These are phyloP conservation scores for Mycena vulgaris DNA, from an alignment of 768 basidiomycete species.

Conservation along the genomic window DNA sequence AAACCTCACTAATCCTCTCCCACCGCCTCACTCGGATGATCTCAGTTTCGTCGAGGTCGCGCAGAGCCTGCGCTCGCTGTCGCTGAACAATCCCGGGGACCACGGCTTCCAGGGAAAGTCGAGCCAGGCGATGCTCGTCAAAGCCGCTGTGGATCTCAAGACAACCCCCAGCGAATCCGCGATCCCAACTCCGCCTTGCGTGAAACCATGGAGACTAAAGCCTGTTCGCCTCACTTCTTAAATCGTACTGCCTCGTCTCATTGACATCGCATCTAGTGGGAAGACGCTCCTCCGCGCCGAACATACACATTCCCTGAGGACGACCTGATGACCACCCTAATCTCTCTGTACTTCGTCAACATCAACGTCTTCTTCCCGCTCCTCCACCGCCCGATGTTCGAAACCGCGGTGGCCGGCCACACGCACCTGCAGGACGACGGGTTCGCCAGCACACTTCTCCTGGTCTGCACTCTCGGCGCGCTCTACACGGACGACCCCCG, in stretches of 20 bases:
- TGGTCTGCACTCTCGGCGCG: conserved; percentile 67
- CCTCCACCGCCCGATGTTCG: conserved; percentile 60
- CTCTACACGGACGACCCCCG: conserved; percentile 55
- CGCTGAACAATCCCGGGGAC: conserved; percentile 31
- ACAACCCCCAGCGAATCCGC: conserved; percentile 38
- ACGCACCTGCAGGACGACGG: conserved; percentile 54
- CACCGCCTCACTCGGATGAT: conserved; percentile 22
- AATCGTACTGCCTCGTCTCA: no score
- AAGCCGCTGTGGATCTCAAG: conserved; percentile 56
- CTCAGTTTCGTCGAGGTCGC: conserved; percentile 21
- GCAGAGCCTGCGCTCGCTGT: conserved; percentile 18
- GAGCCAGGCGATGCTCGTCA: conserved; percentile 49
- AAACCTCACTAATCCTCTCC: conserved; percentile 13
- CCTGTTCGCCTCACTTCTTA: conserved; percentile 5
- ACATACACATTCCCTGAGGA: conserved; percentile 51
- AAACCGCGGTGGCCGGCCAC: conserved; percentile 51
- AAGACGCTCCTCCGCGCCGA: background rate
- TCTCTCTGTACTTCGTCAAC: conserved; percentile 65
- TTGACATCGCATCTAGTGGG: no score
- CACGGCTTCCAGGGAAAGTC: conserved; percentile 48
- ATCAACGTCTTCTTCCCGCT: conserved; percentile 60
- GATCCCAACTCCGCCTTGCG: background rate
- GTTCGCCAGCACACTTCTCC: conserved; percentile 62
- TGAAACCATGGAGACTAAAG: conserved; percentile 8
- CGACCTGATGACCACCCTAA: conserved; percentile 57